phyloP scores from a whole-genome alignment of 805 yeast genomes.

The Pichia manshurica region DNA sequence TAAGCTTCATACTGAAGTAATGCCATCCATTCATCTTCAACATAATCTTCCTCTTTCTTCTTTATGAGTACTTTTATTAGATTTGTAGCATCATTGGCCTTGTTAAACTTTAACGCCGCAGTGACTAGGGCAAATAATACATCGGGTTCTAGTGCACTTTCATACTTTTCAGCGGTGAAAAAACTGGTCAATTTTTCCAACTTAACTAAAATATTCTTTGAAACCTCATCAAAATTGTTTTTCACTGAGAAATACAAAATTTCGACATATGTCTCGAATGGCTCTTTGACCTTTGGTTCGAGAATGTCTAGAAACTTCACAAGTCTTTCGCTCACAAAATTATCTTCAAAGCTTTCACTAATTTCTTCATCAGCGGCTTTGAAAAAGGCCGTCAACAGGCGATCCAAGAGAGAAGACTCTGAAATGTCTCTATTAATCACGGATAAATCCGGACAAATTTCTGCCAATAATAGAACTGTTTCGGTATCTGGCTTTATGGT shows the following conservation, averaged over 20 bases:
- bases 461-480: slow-evolving; percentile 21
- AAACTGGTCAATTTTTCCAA: slow-evolving; percentile 16
- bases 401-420: slow-evolving; percentile 5
- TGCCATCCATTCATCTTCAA: slow-evolving; percentile 24
- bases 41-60: slow-evolving; percentile 13
- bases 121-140: slow-evolving; percentile 25
- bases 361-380: slow-evolving; percentile 28
- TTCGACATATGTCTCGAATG: slow-evolving; percentile 26
- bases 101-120: slow-evolving; percentile 22
- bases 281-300: slow-evolving; percentile 16
- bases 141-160: slow-evolving; percentile 21
- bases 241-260: slow-evolving; percentile 27
- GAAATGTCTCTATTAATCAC: slow-evolving; percentile 5
- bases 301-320: slow-evolving; percentile 17
- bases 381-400: slow-evolving; percentile 21
- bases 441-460: slow-evolving; percentile 16
- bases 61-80: slow-evolving; percentile 15
- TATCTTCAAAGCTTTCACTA: slow-evolving; percentile 24
- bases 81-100: slow-evolving; percentile 16
- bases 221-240: slow-evolving; percentile 25
- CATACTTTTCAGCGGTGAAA: slow-evolving; percentile 18
- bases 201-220: slow-evolving; percentile 18
- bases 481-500: slow-evolving; percentile 25
- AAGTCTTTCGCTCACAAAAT: slow-evolving; percentile 21
- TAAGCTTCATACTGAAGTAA: slow-evolving; percentile 21